Evolutionary conservation across 768 basidiomycete genomes (phyloP).

Genomic region (Mycena sanguinolenta): DNA sequence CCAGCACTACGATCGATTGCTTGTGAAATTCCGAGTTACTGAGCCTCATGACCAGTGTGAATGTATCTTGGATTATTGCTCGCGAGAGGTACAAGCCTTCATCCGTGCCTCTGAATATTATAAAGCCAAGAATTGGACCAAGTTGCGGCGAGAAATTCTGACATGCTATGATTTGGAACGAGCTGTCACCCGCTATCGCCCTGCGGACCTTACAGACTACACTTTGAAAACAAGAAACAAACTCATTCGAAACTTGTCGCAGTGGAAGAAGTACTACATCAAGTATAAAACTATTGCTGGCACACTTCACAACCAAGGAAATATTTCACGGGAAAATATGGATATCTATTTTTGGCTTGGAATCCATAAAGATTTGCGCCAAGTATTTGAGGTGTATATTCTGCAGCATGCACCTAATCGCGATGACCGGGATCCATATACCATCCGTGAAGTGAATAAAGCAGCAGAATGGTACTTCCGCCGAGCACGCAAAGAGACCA

Average conservation of each 20-base stretch:
- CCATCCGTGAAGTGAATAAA: neutral
- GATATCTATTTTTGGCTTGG: neutral
- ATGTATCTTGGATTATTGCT: slow-evolving; percentile 30
- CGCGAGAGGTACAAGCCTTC: neutral
- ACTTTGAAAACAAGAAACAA: slow-evolving; percentile 8
- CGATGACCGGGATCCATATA: neutral
- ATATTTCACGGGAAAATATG: neutral
- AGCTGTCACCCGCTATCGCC: slow-evolving; percentile 10
- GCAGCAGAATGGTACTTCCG: slow-evolving; percentile 16
- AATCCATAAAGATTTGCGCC: neutral
- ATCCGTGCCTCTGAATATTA: neutral
- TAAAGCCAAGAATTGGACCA: slow-evolving; percentile 1
- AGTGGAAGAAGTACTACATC: slow-evolving; percentile 28
- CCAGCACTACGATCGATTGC: slow-evolving; percentile 21
- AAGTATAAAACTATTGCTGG: slow-evolving; percentile 33
- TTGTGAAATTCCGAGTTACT: slow-evolving; percentile 13
- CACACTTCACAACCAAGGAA: slow-evolving; percentile 1
- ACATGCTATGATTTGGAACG: slow-evolving; percentile 29
- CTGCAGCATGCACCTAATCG: neutral
- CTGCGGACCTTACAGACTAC: slow-evolving; percentile 11
- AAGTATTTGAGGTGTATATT: neutral
- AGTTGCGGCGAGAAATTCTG: slow-evolving; percentile 16
- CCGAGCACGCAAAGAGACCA: slow-evolving; percentile 10
- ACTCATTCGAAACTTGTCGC: slow-evolving; percentile 11
- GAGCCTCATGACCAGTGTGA: slow-evolving; percentile 23